These are phyloP conservation scores for Fusarium sp. DNA, from an alignment of 2,329 filamentous ascomycete genomes.

Conservation along the genomic window DNA sequence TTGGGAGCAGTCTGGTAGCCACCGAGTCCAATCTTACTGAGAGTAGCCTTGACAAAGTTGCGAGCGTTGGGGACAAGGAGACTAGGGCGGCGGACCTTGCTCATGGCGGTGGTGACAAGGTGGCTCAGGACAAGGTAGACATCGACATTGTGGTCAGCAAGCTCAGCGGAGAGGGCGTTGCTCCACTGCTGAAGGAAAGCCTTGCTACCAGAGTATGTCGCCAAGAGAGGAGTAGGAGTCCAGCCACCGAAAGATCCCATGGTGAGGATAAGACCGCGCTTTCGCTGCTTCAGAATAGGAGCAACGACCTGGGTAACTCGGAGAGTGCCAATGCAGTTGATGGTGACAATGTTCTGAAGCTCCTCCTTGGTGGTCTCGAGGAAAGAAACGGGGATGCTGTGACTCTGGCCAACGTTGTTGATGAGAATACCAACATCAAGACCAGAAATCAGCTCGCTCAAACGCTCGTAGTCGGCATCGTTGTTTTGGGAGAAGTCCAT, in stretches of 20 bases:
- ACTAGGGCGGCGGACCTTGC: conserved; percentile 86
- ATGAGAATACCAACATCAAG: conserved; percentile 88
- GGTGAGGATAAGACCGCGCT: conserved; percentile 88
- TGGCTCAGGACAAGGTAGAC: conserved; percentile 94
- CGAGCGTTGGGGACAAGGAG: conserved; percentile 83
- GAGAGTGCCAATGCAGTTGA: conserved; percentile 93
- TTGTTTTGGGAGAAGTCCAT: conserved; percentile 92
- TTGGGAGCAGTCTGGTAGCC: conserved; percentile 81
- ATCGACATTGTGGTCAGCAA: conserved; percentile 81
- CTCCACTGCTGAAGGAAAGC: conserved; percentile 99
- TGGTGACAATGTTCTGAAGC: conserved; percentile 88
- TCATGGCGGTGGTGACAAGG: conserved; percentile 95
- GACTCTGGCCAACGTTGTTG: conserved; percentile 97
- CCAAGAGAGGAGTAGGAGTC: conserved; percentile 89
- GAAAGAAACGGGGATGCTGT: conserved; percentile 92
- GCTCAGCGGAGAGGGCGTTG: conserved; percentile 82
- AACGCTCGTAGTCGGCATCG: conserved; percentile 79
- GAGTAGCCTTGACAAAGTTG: conserved; percentile 80
- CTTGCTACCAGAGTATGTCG: conserved; percentile 97
- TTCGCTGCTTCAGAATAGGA: conserved; percentile 84
- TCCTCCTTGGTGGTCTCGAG: conserved; percentile 80
- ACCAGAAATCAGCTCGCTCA: conserved; percentile 73
- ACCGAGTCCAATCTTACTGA: conserved; percentile 84
- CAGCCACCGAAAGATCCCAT: conserved; percentile 98
- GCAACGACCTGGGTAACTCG: conserved; percentile 87